phyloP scores from a whole-genome alignment of 306 rosid genomes.

The Prunus campanulata region DNA sequence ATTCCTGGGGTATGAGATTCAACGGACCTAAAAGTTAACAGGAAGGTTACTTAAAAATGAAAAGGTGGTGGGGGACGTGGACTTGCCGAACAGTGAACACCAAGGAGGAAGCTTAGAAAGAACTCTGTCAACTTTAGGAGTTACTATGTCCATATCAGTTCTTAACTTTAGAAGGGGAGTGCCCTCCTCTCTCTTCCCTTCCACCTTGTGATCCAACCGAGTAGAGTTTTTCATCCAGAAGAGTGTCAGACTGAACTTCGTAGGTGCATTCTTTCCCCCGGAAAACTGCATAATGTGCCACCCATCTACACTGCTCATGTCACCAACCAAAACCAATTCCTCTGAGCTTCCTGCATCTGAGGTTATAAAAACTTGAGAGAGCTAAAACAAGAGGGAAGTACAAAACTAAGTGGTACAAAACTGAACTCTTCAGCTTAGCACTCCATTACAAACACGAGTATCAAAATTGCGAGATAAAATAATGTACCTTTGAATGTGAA shows the following conservation, averaged over 20 bases:
- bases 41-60: constrained; percentile 73
- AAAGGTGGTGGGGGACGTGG: constrained; percentile 71
- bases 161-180: constrained; percentile 70
- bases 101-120: constrained; percentile 76
- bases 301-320: constrained; percentile 52
- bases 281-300: constrained; percentile 86
- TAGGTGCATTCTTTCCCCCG: constrained; percentile 74
- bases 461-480: neutral
- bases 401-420: neutral
- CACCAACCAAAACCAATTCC: constrained; percentile 51
- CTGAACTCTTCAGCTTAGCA: neutral
- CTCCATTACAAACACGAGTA: neutral
- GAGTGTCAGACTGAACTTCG: constrained; percentile 51
- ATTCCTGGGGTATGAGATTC: constrained; percentile 2
- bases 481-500: constrained; percentile 61
- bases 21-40: constrained; percentile 42
- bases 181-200: constrained; percentile 15
- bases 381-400: neutral
- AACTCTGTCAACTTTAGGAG: constrained; percentile 56
- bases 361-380: constrained; percentile 1
- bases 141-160: constrained; percentile 60
- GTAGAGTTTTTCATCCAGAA: constrained; percentile 52
- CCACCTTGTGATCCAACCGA: neutral
- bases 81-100: constrained; percentile 93
- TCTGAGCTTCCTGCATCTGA: constrained; percentile 49